phyloP scores from a whole-genome alignment of 768 basidiomycete species.

The Auriscalpium orientale region DNA sequence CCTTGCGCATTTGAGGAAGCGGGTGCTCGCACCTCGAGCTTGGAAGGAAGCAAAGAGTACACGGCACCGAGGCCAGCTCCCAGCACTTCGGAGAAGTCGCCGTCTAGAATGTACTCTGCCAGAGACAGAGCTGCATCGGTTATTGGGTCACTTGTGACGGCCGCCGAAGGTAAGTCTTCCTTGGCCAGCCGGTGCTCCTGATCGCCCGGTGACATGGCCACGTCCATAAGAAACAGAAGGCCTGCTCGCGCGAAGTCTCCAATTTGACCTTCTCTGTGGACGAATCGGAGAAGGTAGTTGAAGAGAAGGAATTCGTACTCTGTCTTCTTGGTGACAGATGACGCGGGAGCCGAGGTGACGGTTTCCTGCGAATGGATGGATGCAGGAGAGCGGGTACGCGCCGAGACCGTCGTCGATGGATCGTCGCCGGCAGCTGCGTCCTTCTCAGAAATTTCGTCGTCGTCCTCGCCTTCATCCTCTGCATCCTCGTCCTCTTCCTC shows the following conservation, averaged over 20 bases:
- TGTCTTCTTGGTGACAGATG: slow-evolving; percentile 47
- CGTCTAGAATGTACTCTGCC: slow-evolving; percentile 89
- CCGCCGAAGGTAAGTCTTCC: slow-evolving; percentile 21
- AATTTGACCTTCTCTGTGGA: slow-evolving; percentile 88
- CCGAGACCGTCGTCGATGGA: slow-evolving; percentile 12
- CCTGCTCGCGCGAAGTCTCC: slow-evolving; percentile 93
- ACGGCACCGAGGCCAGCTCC: slow-evolving; percentile 90
- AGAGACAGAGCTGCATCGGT: slow-evolving; percentile 81
- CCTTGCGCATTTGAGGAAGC: slow-evolving; percentile 31
- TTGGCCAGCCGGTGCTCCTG: slow-evolving; percentile 33
- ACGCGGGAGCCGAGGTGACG: slow-evolving; percentile 37
- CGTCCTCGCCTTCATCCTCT: slow-evolving; percentile 45
- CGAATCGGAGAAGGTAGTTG: slow-evolving; percentile 91
- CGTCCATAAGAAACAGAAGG: slow-evolving; percentile 89
- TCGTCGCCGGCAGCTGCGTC: slow-evolving; percentile 10
- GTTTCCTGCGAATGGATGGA: slow-evolving; percentile 57
- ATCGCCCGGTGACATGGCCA: slow-evolving; percentile 82
- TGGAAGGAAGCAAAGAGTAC: slow-evolving; percentile 84
- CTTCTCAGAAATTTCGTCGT: slow-evolving; percentile 24
- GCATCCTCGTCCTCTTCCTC: slow-evolving; percentile 69
- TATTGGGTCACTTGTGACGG: slow-evolving; percentile 49
- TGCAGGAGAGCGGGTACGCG: slow-evolving; percentile 33
- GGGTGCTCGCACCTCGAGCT: slow-evolving; percentile 61
- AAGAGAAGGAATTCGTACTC: slow-evolving; percentile 96
- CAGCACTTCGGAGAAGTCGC: slow-evolving; percentile 98